phyloP scores from a whole-genome alignment of 306 rosid genomes.

The Cucurbita moschata region DNA sequence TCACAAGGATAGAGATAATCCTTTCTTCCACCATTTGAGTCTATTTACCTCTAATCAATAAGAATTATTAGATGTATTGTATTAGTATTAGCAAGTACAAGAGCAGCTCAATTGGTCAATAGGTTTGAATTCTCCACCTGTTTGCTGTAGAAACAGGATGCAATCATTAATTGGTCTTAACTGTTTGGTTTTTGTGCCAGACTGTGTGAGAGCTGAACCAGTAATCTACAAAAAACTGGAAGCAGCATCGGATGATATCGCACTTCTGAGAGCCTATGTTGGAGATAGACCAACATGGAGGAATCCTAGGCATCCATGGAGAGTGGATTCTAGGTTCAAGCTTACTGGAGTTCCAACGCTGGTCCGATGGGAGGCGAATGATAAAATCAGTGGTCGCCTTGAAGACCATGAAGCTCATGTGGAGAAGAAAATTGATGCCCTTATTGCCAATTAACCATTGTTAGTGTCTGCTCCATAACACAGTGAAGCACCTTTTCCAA shows the following conservation, averaged over 20 bases:
- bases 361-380: slow-evolving; percentile 62
- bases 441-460: slow-evolving; percentile 22
- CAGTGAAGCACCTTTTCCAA: background rate
- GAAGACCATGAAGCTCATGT: slow-evolving; percentile 81
- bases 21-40: background rate
- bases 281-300: slow-evolving; percentile 89
- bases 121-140: no score
- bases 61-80: background rate
- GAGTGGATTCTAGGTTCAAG: slow-evolving; percentile 62
- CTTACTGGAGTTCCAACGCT: slow-evolving; percentile 73
- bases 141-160: background rate
- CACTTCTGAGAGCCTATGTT: slow-evolving; percentile 63
- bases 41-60: background rate
- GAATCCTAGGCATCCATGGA: slow-evolving; percentile 68
- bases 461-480: background rate
- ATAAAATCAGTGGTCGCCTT: slow-evolving; percentile 46
- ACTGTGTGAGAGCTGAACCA: slow-evolving; percentile 90
- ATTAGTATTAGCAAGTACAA: background rate
- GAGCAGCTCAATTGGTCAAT: no score
- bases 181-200: slow-evolving; percentile 18
- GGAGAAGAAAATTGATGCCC: slow-evolving; percentile 51
- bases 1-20: background rate
- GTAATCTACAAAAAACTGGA: slow-evolving; percentile 66
- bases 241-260: slow-evolving; percentile 37
- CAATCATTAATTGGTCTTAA: background rate